These are phyloP conservation scores for Diaporthe sp. DNA, from an alignment of 2,329 filamentous ascomycete species.

Conservation along the genomic window DNA sequence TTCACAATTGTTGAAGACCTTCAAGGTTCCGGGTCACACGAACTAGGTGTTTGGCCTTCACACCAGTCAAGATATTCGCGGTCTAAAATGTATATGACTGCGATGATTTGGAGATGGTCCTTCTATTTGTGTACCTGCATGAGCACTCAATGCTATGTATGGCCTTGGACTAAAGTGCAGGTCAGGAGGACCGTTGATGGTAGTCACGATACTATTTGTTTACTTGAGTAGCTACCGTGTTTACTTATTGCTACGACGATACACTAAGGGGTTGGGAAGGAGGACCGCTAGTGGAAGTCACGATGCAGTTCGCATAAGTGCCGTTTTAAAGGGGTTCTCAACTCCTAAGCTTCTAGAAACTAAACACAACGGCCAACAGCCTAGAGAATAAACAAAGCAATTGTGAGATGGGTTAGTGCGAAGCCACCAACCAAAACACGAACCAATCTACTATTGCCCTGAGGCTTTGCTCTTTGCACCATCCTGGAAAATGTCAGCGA, in stretches of 20 bases:
- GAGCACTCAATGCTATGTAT: neutral
- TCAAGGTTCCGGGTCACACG: neutral
- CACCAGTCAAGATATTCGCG: neutral
- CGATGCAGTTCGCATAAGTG: too few relatives aligned
- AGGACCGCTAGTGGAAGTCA: too few relatives aligned
- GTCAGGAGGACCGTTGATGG: too few relatives aligned
- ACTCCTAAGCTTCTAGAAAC: too few relatives aligned
- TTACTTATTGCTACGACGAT: too few relatives aligned
- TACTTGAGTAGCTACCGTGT: too few relatives aligned
- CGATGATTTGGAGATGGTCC: neutral
- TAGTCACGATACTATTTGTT: too few relatives aligned
- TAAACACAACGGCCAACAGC: neutral
- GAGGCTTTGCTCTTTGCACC: conserved; percentile 46
- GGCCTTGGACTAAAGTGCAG: too few relatives aligned
- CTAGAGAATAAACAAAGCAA: neutral
- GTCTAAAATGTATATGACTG: neutral
- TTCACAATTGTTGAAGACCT: neutral
- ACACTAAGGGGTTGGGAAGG: too few relatives aligned
- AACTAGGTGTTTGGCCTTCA: neutral
- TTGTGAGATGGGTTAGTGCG: neutral
- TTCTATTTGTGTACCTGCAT: neutral
- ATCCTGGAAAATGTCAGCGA: conserved; percentile 37
- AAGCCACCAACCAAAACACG: conserved; percentile 40
- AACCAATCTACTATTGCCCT: conserved; percentile 43
- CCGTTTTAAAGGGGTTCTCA: too few relatives aligned